Evolutionary conservation across 2,329 filamentous ascomycete species (phyloP), one percentile per base, ranked within the genome.

Genomic region (Cladophialophora carrionii): DNA sequence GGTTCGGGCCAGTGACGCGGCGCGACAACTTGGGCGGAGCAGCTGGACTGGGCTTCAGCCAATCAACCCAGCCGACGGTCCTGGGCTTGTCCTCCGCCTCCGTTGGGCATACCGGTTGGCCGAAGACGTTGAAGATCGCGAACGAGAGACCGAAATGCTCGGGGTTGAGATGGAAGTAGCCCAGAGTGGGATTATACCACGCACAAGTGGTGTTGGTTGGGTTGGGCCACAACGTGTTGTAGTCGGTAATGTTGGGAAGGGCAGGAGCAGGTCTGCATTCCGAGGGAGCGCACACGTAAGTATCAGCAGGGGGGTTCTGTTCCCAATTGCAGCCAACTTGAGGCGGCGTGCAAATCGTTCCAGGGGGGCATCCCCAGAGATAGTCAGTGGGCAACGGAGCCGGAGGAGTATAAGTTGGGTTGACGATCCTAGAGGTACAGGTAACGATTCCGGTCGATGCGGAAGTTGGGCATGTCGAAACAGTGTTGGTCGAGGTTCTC

Each of bases 81-180:
- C 29, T 26, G 20, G 48, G 10, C 10, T 20, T 7, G 5, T 22
- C 32, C 3, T 12, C 29, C 9, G 61, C 32, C 3, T 12, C 29
- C 9, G 61, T 53, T 7, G 64, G 64, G 54, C 67, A 70, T 7
- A 46, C 22, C 5, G 66, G 61, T 26, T 68, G 68, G 20, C 62
- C 68, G 22, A 57, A 58, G 14, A 64, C 58, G 43, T 67, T 79
- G 67, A 89, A 90, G 24, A 90, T 87, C 49, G 82, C 83, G 65
- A 85, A 88, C 61, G 81, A 83, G 12, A 90, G 78, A 4, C 87
- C 87, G 64, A 90, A 91, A 0, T 80, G 80, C 2, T 79, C 74
- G 0, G 88, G 85, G 63, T 88, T 80, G n/a, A 90, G 79, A 64
- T 90, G 83, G 76, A 87, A 90, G 73, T 89, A 90, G 20, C 72